These are phyloP conservation scores for Plasmodium adleri DNA, from an alignment of 169 alveolate species.

Conservation along the genomic window DNA sequence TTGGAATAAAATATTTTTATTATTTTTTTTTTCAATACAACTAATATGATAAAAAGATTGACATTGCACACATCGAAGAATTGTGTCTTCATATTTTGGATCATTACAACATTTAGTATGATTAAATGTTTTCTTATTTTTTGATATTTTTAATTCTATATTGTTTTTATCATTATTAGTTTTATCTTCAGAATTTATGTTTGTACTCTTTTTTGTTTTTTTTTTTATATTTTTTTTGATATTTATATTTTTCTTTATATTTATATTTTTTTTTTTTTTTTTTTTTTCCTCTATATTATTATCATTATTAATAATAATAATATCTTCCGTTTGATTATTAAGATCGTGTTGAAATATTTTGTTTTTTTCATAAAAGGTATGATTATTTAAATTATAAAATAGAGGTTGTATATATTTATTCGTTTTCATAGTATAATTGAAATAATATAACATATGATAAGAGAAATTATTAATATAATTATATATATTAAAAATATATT, in stretches of 20 bases:
- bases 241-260: neutral
- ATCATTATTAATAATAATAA: neutral
- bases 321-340: neutral
- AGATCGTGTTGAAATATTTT: neutral
- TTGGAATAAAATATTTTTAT: conserved; percentile 6
- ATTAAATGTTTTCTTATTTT: conserved; percentile 12
- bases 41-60: conserved; percentile 44
- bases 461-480: conserved; percentile 43
- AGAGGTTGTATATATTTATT: conserved; percentile 51
- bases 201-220: too few relatives aligned
- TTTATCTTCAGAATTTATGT: too few relatives aligned
- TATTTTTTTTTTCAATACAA: conserved; percentile 15
- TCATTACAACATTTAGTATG: conserved; percentile 41
- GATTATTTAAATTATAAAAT: conserved; percentile 7
- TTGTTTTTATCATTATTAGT: too few relatives aligned
- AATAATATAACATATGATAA: conserved; percentile 45
- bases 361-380: neutral
- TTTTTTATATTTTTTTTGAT: neutral
- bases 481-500: conserved; percentile 47
- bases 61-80: conserved; percentile 16
- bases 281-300: neutral
- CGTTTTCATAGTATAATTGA: conserved; percentile 20
- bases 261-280: neutral
- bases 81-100: neutral
- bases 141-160: neutral